These are phyloP conservation scores for Cylindrotheca fusiformis DNA, from an alignment of 108 stramenopile genomes.

Conservation along the genomic window DNA sequence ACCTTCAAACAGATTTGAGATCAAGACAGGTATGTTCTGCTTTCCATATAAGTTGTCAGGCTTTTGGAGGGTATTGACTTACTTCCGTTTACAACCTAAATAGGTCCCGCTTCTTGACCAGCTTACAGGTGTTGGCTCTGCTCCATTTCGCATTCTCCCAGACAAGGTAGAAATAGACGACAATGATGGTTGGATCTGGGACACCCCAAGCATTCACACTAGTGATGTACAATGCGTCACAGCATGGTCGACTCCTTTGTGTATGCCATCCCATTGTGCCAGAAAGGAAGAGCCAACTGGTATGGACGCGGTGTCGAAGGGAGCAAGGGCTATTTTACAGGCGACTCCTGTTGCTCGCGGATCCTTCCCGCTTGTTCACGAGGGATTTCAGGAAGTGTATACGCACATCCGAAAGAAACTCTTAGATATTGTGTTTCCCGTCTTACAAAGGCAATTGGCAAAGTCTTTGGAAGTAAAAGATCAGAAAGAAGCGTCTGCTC, in stretches of 20 bases:
- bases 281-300: conserved; percentile 5
- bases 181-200: conserved; percentile 40
- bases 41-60: background rate
- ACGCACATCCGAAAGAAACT: conserved; percentile 60
- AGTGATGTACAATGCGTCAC: conserved; percentile 21
- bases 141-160: conserved; percentile 52
- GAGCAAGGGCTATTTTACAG: conserved; percentile 54
- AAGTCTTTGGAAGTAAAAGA: conserved; percentile 28
- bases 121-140: conserved; percentile 37
- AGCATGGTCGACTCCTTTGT: conserved; percentile 14
- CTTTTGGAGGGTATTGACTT: background rate
- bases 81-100: background rate
- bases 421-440: conserved; percentile 45
- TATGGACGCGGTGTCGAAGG: conserved; percentile 29
- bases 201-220: conserved; percentile 6
- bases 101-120: conserved; percentile 63
- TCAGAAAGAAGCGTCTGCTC: background rate
- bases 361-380: conserved; percentile 71
- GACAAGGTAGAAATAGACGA: conserved; percentile 39
- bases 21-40: conserved; percentile 46
- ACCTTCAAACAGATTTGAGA: conserved; percentile 79
- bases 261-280: conserved; percentile 20
- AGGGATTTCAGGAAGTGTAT: conserved; percentile 75
- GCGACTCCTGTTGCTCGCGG: conserved; percentile 64
- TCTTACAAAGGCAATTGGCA: conserved; percentile 66